Base-by-base conservation (phyloP, 176 grass and related monocot species). In the Saccharum spontaneum region DNA sequence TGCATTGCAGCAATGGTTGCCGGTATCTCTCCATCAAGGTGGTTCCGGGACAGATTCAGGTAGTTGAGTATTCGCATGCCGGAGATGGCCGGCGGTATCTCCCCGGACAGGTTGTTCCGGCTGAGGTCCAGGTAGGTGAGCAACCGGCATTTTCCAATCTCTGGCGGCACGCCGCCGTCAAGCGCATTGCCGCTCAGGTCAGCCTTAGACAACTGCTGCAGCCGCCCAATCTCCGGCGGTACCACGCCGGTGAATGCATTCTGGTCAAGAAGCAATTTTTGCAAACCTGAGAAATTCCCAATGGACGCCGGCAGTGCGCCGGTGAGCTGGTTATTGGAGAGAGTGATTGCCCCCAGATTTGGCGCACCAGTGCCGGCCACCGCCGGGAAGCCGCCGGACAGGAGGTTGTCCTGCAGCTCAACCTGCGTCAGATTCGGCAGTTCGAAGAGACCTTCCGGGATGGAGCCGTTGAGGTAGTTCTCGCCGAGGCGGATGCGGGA, bases 381-480 rank as follows among this genome's bases (percentile, higher is more conserved):
- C 8, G 83, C 36, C 14, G 96, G 96, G 39, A 98, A 98, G 43
- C 73, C 80, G 37, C 96, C 96, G 39, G 91, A 92, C 30, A 98
- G 78, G 23, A 95, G 85, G 79, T 98, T 98, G n/a, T 92, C 96
- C 65, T 98, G 96, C 33, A 98, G 90, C 89, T 98, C 96, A 36
- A 98, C 91, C 67, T 98, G 96, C 26, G 87, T 88, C 40, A 98
- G 93, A 76, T 94, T 89, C 2, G 96, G 87, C 40, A 98, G 85
- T 63, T 87, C 85, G 48, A 98, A 87, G 24, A 98, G 84, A 13
- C 96, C 93, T 5, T 49, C 12, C 1, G 96, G 96, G 71, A 98
- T 98, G 8, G 93, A 95, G 52, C 96, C 93, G 9, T 98, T 95
- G 66, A 98, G 88, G 83, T 92, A 98, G 85, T 98, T 98, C 69